Evolutionary conservation across 768 basidiomycete genomes (phyloP), one percentile per base, ranked within the genome.

Genomic region (Mycena alexandri): DNA sequence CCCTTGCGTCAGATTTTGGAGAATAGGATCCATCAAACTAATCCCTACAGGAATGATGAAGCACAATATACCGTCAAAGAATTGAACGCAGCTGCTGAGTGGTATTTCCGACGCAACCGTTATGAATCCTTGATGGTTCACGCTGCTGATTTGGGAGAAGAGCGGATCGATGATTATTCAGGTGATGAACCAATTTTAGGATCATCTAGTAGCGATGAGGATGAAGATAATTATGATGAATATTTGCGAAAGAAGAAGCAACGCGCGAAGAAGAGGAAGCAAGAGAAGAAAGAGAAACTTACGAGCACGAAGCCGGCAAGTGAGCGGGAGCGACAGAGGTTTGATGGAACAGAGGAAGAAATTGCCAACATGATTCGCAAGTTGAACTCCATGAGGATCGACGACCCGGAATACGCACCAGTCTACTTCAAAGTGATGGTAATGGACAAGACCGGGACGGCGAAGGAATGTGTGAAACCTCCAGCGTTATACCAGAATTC

Each of bases 61-160:
- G 54, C n/a, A 0, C 58, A 51, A 8, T 61, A 53, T 17, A 24
- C 50, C 0, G 19, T 61, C 0, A 6, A 48, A 3, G 53, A 67
- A 43, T 21, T 67, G 5, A 43, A 61, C 24, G 36, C 16, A 1
- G 65, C 65, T 2, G 65, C 65, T 0, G 65, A 67, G 22, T 55
- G 59, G 60, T 46, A 41, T 43, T 61, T 67, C 53, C n/a, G 60
- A 2, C 29, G 65, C 9, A 56, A 61, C 41, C 46, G 47, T 7
- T 53, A 46, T 22, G 62, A 68, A 33, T 25, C 62, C 17, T 2
- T 63, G 24, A 63, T 63, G 22, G 55, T 68, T 3, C 57, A 42
- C n/a, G 57, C 62, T 0, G 48, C 22, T 0, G 55, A 65, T 0
- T 55, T 67, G 19, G 56, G 54, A 21, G 54, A 63, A 7, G 56